Evolutionary conservation across 768 basidiomycete species (phyloP).

Genomic region (Sutorius australiensis): DNA sequence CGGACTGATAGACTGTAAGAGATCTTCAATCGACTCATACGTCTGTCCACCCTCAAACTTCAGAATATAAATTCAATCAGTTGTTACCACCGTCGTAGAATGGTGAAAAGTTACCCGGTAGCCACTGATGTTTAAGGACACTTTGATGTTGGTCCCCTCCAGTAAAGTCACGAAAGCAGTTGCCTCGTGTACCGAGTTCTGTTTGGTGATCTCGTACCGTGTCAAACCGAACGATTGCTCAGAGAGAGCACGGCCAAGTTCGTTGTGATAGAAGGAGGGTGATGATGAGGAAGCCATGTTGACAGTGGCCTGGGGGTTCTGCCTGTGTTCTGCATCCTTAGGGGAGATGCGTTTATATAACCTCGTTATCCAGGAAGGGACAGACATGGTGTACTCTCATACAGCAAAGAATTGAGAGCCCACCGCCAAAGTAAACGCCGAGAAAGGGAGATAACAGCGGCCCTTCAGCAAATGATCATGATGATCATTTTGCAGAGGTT

Average conservation of each 20-base stretch:
- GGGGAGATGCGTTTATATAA: slow-evolving; percentile 26
- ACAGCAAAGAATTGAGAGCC: slow-evolving; percentile 2
- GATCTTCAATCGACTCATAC: slow-evolving; percentile 58
- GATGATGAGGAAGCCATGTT: slow-evolving; percentile 19
- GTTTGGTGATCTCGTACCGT: slow-evolving; percentile 38
- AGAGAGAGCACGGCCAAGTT: slow-evolving; percentile 50
- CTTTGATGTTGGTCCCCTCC: slow-evolving; percentile 46
- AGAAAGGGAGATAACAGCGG: slow-evolving; percentile 12
- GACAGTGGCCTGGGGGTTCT: not conserved
- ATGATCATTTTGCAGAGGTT: slow-evolving; percentile 12
- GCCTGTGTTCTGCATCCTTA: slow-evolving; percentile 18
- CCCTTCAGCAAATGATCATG: slow-evolving; percentile 21
- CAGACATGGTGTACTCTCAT: slow-evolving; percentile 21
- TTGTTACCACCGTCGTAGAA: not conserved
- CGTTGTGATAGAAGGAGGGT: slow-evolving; percentile 36
- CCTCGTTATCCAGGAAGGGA: slow-evolving; percentile 24
- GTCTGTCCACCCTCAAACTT: slow-evolving; percentile 28
- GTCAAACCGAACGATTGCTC: slow-evolving; percentile 59
- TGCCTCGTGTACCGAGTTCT: slow-evolving; percentile 44
- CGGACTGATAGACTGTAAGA: slow-evolving; percentile 54
- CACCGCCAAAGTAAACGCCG: slow-evolving; percentile 15
- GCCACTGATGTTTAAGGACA: slow-evolving; percentile 51
- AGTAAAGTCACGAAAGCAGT: slow-evolving; percentile 51
- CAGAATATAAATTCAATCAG: slow-evolving; percentile 13
- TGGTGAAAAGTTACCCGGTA: slow-evolving; percentile 44